These are phyloP conservation scores for Talaromyces sp. DNA, from an alignment of 2,329 filamentous ascomycete genomes.

Conservation along the genomic window DNA sequence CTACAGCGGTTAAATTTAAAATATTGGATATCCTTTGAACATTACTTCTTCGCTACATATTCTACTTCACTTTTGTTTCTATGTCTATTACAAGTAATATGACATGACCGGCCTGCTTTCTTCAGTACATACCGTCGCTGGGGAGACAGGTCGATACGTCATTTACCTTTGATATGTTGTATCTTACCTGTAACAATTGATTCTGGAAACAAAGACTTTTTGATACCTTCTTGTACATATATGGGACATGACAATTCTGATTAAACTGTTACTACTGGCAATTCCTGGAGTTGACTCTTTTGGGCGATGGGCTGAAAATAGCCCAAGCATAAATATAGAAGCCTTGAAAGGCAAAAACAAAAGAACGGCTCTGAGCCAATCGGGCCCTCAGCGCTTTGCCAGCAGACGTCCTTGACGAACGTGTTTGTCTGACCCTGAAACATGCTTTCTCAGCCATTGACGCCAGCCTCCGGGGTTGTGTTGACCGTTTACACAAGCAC, in stretches of 20 bases:
- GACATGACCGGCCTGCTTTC: neutral
- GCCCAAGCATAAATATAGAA: neutral
- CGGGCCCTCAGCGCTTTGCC: neutral
- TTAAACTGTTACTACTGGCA: neutral
- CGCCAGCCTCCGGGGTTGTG: neutral
- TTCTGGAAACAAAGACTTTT: constrained; percentile 10
- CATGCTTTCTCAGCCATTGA: neutral
- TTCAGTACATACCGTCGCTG: neutral
- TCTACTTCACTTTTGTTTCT: constrained; percentile 8
- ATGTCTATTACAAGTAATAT: constrained; percentile 1
- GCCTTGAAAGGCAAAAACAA: neutral
- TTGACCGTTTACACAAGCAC: too few species aligned
- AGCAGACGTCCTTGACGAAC: neutral
- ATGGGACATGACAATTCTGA: constrained; percentile 8
- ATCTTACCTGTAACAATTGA: constrained; percentile 13
- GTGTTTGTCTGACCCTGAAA: constrained; percentile 1
- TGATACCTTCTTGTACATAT: constrained; percentile 13
- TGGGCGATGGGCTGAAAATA: neutral
- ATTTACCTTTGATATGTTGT: constrained; percentile 5
- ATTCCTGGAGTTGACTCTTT: neutral
- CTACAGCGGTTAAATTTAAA: constrained; percentile 23
- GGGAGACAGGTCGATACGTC: neutral
- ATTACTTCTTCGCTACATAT: constrained; percentile 12
- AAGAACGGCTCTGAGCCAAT: neutral
- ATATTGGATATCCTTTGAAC: neutral